These are phyloP conservation scores for Halophytophthora polymorphica DNA, from an alignment of 352 stramenopile genomes.

Conservation along the genomic window DNA sequence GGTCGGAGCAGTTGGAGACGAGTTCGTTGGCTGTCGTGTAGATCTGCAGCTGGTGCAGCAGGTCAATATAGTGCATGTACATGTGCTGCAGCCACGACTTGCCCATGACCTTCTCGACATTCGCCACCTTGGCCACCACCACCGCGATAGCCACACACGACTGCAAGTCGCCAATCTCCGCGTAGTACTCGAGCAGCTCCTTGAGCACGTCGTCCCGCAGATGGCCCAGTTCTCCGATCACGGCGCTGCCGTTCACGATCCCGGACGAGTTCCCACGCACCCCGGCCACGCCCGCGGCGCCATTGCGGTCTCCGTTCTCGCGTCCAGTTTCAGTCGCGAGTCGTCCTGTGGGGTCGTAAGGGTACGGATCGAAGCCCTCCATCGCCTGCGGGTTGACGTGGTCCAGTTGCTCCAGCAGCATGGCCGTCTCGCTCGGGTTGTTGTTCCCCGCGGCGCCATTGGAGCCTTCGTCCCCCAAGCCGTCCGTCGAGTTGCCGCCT, in stretches of 20 bases:
- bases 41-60: slow-evolving; percentile 85
- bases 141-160: slow-evolving; percentile 76
- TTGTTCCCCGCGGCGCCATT: slow-evolving; percentile 4
- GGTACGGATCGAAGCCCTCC: slow-evolving; percentile 84
- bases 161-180: slow-evolving; percentile 83
- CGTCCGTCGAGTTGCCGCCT: slow-evolving; percentile 9
- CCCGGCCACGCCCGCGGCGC: slow-evolving; percentile 21
- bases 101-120: slow-evolving; percentile 79
- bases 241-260: slow-evolving; percentile 73
- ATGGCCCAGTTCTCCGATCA: slow-evolving; percentile 70
- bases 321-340: slow-evolving; percentile 27
- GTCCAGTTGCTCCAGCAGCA: slow-evolving; percentile 82
- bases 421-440: slow-evolving; percentile 63
- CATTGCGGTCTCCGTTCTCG: slow-evolving; percentile 27
- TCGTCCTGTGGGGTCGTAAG: slow-evolving; percentile 49
- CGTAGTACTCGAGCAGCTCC: slow-evolving; percentile 86
- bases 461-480: slow-evolving; percentile 19
- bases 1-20: slow-evolving; percentile 79
- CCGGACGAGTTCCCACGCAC: slow-evolving; percentile 43
- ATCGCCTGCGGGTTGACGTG: slow-evolving; percentile 86
- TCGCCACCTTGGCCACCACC: slow-evolving; percentile 67
- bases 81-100: slow-evolving; percentile 88
- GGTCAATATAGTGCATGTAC: slow-evolving; percentile 90
- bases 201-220: slow-evolving; percentile 78
- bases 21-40: slow-evolving; percentile 86